Percentiles rank a stretch among this genome's conserved stretches.
Conservation (phyloP, 2,329 filamentous ascomycete species). For the Tetracladium maxilliforme region DNA sequence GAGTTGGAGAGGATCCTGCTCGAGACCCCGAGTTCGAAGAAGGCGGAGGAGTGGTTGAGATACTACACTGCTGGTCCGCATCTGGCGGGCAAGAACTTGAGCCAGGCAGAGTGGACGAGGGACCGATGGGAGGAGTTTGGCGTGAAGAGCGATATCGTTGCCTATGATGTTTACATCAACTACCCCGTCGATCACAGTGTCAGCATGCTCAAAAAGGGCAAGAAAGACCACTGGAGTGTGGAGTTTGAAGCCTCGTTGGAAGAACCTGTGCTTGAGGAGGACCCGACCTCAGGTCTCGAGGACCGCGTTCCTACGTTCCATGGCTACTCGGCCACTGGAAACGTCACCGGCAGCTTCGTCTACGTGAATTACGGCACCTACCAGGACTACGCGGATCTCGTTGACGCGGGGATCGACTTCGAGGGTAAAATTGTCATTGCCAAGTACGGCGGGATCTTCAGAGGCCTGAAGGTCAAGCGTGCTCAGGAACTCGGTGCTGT, state of each 20-base stretch:
- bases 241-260: conserved; percentile 68
- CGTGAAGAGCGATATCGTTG: conserved; percentile 41
- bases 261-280: conserved; percentile 74
- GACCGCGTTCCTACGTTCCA: conserved; percentile 82
- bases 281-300: conserved; percentile 58
- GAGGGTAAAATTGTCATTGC: conserved; percentile 76
- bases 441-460: conserved; percentile 76
- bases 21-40: conserved; percentile 39
- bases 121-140: conserved; percentile 62
- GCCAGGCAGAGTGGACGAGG: conserved; percentile 57
- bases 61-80: conserved; percentile 70
- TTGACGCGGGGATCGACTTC: conserved; percentile 59
- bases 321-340: conserved; percentile 83
- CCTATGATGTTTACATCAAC: conserved; percentile 68
- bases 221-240: conserved; percentile 39
- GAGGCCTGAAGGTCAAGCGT: conserved; percentile 83
- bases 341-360: conserved; percentile 76
- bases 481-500: conserved; percentile 84
- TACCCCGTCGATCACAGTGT: conserved; percentile 60
- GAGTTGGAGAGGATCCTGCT: conserved; percentile 41
- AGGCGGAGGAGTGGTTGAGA: conserved; percentile 54
- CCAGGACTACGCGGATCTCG: conserved; percentile 69
- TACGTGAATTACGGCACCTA: conserved; percentile 89
- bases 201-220: conserved; percentile 40
- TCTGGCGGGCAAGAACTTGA: conserved; percentile 63